Conservation (phyloP, 2,329 filamentous ascomycete species). For the Ilyonectria sp. region DNA sequence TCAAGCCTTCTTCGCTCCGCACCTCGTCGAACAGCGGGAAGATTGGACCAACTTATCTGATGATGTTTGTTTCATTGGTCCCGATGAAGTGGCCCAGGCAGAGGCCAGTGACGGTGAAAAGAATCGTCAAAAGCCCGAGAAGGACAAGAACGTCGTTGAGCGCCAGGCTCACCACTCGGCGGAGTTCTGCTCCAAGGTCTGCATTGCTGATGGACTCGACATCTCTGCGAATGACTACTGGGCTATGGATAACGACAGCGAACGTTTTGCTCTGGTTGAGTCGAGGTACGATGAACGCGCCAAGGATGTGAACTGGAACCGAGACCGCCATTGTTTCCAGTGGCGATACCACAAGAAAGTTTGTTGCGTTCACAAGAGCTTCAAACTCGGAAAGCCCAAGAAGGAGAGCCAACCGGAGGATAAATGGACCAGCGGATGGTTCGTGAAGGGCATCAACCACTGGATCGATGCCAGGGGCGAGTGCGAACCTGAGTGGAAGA, state of each 20-base stretch:
- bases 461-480: slow-evolving; percentile 63
- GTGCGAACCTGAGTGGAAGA: slow-evolving; percentile 60
- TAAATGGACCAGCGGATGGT: slow-evolving; percentile 62
- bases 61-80: slow-evolving; percentile 61
- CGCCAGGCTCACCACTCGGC: slow-evolving; percentile 61
- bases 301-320: slow-evolving; percentile 45
- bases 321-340: slow-evolving; percentile 61
- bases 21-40: slow-evolving; percentile 58
- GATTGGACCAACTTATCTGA: slow-evolving; percentile 70
- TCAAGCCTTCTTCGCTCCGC: slow-evolving; percentile 62
- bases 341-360: slow-evolving; percentile 62
- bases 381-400: slow-evolving; percentile 60
- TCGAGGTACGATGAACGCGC: slow-evolving; percentile 46
- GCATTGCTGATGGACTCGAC: slow-evolving; percentile 57
- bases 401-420: slow-evolving; percentile 50
- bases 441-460: slow-evolving; percentile 62
- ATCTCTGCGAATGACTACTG: slow-evolving; percentile 54
- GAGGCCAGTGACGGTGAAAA: slow-evolving; percentile 51
- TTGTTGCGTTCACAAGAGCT: slow-evolving; percentile 61
- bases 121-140: slow-evolving; percentile 55
- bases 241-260: slow-evolving; percentile 47
- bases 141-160: slow-evolving; percentile 59
- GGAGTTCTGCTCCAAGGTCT: slow-evolving; percentile 66
- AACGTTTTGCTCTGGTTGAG: slow-evolving; percentile 48
- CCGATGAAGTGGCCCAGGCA: slow-evolving; percentile 54